A percentile compares a stretch with the other conserved stretches of the same genome.
phyloP scores from a whole-genome alignment of 805 yeast genomes.

The Candida vaughaniae region DNA sequence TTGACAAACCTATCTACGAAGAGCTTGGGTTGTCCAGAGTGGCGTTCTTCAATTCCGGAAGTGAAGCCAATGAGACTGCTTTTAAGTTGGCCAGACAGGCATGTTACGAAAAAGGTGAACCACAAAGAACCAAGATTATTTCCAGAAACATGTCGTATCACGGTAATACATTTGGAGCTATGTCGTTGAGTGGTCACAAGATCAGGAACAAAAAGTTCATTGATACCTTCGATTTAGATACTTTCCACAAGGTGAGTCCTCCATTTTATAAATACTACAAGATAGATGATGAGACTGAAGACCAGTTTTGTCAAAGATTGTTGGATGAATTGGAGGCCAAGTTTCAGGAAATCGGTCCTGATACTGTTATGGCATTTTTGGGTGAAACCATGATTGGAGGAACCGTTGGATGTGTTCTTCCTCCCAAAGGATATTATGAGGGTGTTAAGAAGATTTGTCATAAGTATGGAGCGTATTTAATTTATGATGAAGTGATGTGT shows the following conservation, averaged over 20 bases:
- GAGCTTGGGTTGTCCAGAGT: conserved; percentile 40
- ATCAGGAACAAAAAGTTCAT: conserved; percentile 33
- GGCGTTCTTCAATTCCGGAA: conserved; percentile 63
- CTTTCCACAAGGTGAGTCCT: conserved; percentile 22
- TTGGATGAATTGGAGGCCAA: conserved; percentile 42
- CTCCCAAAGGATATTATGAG: conserved; percentile 38
- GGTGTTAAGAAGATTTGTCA: conserved; percentile 48
- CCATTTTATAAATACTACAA: conserved; percentile 20
- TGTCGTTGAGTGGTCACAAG: conserved; percentile 29
- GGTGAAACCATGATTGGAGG: conserved; percentile 50
- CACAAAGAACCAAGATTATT: conserved; percentile 40
- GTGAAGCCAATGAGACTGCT: conserved; percentile 40
- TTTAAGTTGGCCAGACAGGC: conserved; percentile 26
- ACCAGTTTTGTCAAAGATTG: conserved; percentile 37
- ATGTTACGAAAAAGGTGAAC: conserved; percentile 40
- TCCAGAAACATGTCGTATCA: conserved; percentile 48
- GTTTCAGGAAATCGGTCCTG: conserved; percentile 42
- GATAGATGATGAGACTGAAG: conserved; percentile 35
- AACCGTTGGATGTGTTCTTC: conserved; percentile 38
- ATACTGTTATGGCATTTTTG: conserved; percentile 41
- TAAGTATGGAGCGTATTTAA: conserved; percentile 50
- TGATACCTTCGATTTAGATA: conserved; percentile 21
- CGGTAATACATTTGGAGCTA: conserved; percentile 48
- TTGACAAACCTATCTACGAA: conserved; percentile 25
- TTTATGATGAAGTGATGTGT: conserved; percentile 58